phyloP scores from a whole-genome alignment of 495 filamentous ascomycete species.

The Xeromyces bisporus region DNA sequence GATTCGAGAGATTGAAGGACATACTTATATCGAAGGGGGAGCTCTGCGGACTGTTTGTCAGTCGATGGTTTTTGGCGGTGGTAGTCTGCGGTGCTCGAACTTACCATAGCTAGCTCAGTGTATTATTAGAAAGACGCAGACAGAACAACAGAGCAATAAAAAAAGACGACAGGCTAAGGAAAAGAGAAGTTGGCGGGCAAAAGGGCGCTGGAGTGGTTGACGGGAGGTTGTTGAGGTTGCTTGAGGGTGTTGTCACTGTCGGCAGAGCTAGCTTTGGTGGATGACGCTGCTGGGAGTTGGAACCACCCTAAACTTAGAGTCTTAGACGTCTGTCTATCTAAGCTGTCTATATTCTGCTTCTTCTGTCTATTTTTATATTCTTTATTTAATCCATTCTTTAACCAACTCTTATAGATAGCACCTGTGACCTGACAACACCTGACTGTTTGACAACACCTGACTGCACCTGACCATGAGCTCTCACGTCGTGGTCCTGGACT shows the following conservation, averaged over 20 bases:
- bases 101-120: background rate
- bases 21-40: slow-evolving; percentile 85
- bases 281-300: slow-evolving; percentile 34
- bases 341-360: no score
- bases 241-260: slow-evolving; percentile 6
- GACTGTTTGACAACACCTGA: no score
- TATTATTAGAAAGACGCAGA: background rate
- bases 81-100: no score
- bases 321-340: no score
- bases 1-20: slow-evolving; percentile 9
- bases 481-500: slow-evolving; percentile 74
- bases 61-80: slow-evolving; percentile 1
- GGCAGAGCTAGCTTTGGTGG: slow-evolving; percentile 14
- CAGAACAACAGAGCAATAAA: background rate
- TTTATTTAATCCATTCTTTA: background rate
- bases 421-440: no score
- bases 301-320: no score
- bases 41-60: slow-evolving; percentile 29
- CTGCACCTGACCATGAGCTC: slow-evolving; percentile 60
- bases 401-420: no score
- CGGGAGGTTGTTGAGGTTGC: background rate
- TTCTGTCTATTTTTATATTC: background rate
- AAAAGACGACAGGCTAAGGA: background rate
- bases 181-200: background rate
- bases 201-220: no score